Evolutionary conservation across 345 rosid genomes (phyloP), one percentile per base, ranked within the genome.

Genomic region (Murraya koenigii): DNA sequence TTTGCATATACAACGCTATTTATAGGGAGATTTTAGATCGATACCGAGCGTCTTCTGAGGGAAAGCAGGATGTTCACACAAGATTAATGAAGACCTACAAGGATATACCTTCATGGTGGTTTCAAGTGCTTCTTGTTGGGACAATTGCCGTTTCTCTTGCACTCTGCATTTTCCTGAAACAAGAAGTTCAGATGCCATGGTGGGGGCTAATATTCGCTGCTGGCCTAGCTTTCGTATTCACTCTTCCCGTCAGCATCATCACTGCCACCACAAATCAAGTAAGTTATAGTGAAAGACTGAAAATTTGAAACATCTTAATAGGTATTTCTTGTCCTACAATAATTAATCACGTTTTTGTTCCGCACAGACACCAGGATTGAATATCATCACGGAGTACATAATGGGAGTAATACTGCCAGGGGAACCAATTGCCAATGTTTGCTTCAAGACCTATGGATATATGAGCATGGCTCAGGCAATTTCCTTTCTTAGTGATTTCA

Each of bases 261-360:
- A 84, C 86, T 41, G 87, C 88, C 60, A 87, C 90, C 10, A 83
- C 88, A 14, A 87, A 87, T 81, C 87, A 87, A 83, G 87, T 87
- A 87, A 63, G 33, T 30, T 26, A 8, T 69, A 13, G 38, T 52
- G 17, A 1, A 65, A 33, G 26, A 3, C 49, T 36, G 26, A 66
- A 67, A 67, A 0, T 66, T n/a, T 38, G 3, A 65, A 35, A 52
- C 56, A 15, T 32, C 19, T 19, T 13, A 15, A 20, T 4, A 26
- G 4, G 10, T 59, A 20, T 28, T 44, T 41, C 30, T 68, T 1
- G 4, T 22, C 3, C 52, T 2, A 20, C 2, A 52, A 32, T 33
- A 22, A 72, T n/a, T 23, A 25, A 49, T 22, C 26, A n/a, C 0
- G 22, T 7, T 32, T 30, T 35, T 49, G 52, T 22, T 55, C 10